A percentile compares a stretch with the other conserved stretches of the same genome.
Evolutionary conservation across 228 moss, liverwort and hornwort genomes (phyloP).

Genomic region (Sphagnum magellanicum): DNA sequence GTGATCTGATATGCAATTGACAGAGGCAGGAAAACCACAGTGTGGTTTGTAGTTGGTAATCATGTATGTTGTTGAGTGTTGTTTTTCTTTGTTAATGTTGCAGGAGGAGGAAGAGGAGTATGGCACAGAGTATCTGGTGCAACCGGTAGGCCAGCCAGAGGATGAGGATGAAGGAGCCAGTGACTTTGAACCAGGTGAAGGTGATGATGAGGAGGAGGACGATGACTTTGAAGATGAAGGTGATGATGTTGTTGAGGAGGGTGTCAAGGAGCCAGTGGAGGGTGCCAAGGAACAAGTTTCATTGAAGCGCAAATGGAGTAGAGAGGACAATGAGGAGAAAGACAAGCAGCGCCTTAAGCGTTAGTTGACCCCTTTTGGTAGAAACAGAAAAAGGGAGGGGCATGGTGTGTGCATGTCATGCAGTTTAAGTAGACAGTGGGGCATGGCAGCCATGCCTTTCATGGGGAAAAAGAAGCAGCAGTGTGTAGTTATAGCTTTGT

Average conservation of each 20-base stretch:
- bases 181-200: constrained; percentile 76
- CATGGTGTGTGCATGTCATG: constrained; percentile 16
- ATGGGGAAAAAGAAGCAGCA: background rate
- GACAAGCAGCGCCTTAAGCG: constrained; percentile 65
- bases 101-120: constrained; percentile 60
- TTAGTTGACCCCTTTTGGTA: constrained; percentile 17
- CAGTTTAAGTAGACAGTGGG: constrained; percentile 11
- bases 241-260: constrained; percentile 60
- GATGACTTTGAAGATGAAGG: constrained; percentile 69
- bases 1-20: no score
- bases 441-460: constrained; percentile 7
- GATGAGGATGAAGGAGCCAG: constrained; percentile 73
- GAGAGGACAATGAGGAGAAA: constrained; percentile 61
- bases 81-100: constrained; percentile 18
- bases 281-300: constrained; percentile 32
- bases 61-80: no score
- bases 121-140: constrained; percentile 71
- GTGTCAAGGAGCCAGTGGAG: constrained; percentile 39
- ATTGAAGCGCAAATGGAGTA: constrained; percentile 51
- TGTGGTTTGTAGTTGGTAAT: background rate
- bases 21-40: background rate
- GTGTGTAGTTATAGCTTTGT: constrained; percentile 5
- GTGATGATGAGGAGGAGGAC: constrained; percentile 75
- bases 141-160: constrained; percentile 64
- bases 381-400: constrained; percentile 22